Evolutionary conservation across 176 grass and related monocot species (phyloP).

Genomic region (Triticum timopheevii): DNA sequence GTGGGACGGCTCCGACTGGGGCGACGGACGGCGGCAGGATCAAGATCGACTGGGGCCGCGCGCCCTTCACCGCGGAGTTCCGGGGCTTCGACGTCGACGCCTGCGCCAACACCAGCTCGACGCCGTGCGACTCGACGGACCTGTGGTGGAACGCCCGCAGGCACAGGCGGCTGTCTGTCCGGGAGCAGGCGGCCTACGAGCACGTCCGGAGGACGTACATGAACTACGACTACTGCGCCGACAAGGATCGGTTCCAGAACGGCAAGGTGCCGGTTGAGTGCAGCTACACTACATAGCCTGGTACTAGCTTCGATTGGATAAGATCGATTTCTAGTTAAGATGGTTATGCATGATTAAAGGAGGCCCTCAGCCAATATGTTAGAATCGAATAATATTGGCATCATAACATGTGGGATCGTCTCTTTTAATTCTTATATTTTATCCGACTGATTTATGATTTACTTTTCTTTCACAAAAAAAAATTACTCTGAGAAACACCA

Average conservation of each 20-base stretch:
- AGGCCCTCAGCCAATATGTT: no score
- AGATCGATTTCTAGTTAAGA: neutral
- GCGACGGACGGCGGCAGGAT: constrained; percentile 61
- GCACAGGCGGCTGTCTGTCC: constrained; percentile 37
- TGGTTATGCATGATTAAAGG: no score
- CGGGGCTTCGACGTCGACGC: constrained; percentile 47
- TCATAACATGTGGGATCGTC: no score
- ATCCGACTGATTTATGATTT: no score
- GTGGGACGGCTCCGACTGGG: constrained; percentile 77
- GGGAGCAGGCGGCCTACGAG: constrained; percentile 53
- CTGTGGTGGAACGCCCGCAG: constrained; percentile 59
- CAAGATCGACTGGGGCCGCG: constrained; percentile 55
- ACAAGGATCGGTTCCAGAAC: constrained; percentile 36
- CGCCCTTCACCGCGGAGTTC: constrained; percentile 55
- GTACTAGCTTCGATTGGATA: neutral
- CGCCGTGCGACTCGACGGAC: constrained; percentile 36
- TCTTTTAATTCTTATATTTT: no score
- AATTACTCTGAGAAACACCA: no score
- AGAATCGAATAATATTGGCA: no score
- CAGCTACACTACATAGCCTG: neutral
- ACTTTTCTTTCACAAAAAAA: no score
- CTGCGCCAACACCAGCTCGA: constrained; percentile 22
- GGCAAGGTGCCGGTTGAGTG: constrained; percentile 41
- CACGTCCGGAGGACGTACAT: constrained; percentile 36
- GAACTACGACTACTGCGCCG: constrained; percentile 63